phyloP scores from a whole-genome alignment of 106 monocot genomes.

The Dioscorea dumetorum region DNA sequence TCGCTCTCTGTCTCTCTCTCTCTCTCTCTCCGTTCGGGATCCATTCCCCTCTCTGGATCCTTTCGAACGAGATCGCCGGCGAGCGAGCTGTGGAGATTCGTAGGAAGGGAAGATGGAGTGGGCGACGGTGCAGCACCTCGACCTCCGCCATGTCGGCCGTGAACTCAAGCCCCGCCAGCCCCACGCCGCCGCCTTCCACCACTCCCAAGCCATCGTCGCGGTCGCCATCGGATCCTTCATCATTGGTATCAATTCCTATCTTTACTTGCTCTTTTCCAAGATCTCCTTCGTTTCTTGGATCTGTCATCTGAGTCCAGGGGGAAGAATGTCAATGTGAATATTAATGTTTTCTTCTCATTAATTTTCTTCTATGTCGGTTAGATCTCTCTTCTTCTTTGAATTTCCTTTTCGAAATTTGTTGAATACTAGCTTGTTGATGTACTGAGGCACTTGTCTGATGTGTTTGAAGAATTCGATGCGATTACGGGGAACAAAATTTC shows the following conservation, averaged over 20 bases:
- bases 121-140: conserved; percentile 81
- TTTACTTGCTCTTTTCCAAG: not conserved
- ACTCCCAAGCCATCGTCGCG: conserved; percentile 70
- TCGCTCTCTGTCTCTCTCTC: too few species aligned
- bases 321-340: too few species aligned
- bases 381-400: too few species aligned
- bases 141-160: conserved; percentile 81
- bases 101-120: conserved; percentile 50
- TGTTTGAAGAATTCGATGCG: conserved; percentile 79
- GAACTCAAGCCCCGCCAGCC: conserved; percentile 79
- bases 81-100: not conserved
- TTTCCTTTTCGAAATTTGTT: too few species aligned
- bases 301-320: too few species aligned
- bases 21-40: too few species aligned
- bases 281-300: too few species aligned
- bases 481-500: conserved; percentile 86
- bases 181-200: conserved; percentile 83
- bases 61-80: too few species aligned
- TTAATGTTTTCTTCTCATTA: too few species aligned
- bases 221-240: conserved; percentile 80
- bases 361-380: too few species aligned
- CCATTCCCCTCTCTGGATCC: too few species aligned
- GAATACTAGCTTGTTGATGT: not conserved
- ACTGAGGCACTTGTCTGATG: not conserved
- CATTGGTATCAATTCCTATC: conserved; percentile 32